Percentiles rank a stretch among this genome's conserved stretches.
Conservation (phyloP, 2,329 filamentous ascomycete species). For the Trichophyton schoenleinii region DNA sequence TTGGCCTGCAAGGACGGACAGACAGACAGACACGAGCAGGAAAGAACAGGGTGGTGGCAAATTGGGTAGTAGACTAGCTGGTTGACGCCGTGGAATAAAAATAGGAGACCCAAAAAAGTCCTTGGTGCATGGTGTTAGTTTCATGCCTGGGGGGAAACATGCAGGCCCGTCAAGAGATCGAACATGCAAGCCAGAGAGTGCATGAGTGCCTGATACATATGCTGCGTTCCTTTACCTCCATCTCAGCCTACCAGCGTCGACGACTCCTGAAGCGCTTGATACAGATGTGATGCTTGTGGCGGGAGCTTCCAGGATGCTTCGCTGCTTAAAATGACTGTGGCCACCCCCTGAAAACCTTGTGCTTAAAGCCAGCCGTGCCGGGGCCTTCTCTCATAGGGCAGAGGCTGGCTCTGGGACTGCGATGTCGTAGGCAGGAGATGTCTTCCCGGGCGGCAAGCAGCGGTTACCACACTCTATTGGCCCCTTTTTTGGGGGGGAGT, state of each 20-base stretch:
- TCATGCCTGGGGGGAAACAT: background rate
- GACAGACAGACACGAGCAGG: too few species aligned
- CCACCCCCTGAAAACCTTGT: slow-evolving; percentile 1
- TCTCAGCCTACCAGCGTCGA: too few species aligned
- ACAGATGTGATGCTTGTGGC: background rate
- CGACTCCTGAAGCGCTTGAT: background rate
- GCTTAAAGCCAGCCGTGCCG: background rate
- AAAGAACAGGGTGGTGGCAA: background rate
- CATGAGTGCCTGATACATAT: too few species aligned
- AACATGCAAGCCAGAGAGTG: too few species aligned
- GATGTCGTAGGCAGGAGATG: too few species aligned
- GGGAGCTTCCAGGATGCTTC: background rate
- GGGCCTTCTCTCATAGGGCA: background rate
- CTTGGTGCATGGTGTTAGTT: background rate
- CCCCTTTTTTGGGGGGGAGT: background rate
- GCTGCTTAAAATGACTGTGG: background rate
- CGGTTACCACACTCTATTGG: background rate
- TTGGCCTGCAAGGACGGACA: too few species aligned
- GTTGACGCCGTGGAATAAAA: background rate
- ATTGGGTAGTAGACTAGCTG: background rate
- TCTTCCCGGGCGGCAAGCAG: background rate
- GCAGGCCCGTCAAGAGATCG: too few species aligned
- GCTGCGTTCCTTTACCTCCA: too few species aligned
- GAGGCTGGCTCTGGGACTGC: background rate
- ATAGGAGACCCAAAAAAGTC: background rate